Evolutionary conservation across 139 green algal species (phyloP).

Genomic region (Desmodesmus armatus): DNA sequence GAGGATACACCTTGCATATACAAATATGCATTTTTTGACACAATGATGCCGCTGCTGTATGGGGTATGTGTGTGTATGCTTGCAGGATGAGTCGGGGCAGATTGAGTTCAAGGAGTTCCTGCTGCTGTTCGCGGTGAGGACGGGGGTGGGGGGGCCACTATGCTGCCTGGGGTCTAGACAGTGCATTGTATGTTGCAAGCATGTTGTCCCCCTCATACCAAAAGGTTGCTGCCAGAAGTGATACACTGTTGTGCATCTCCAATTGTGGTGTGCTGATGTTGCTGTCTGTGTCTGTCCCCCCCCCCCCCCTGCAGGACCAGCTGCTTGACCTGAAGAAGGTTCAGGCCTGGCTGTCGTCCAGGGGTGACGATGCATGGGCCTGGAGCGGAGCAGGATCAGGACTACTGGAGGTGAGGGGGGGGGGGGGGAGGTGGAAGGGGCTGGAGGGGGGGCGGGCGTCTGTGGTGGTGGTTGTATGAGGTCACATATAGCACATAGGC

Average conservation of each 20-base stretch:
- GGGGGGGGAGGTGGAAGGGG: too few species aligned
- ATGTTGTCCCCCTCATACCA: neutral
- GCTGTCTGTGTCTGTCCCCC: neutral
- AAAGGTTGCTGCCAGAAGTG: neutral
- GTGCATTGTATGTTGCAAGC: neutral
- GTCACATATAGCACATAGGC: too few species aligned
- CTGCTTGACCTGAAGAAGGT: constrained; percentile 58
- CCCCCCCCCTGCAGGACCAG: constrained; percentile 33
- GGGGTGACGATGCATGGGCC: constrained; percentile 7
- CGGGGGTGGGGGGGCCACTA: neutral
- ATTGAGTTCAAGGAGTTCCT: constrained; percentile 61
- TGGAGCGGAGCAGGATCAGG: neutral
- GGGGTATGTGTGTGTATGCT: too few species aligned
- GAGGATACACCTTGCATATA: too few species aligned
- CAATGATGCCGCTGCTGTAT: too few species aligned
- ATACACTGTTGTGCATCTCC: too few species aligned
- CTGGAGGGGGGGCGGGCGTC: too few species aligned
- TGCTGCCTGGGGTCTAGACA: neutral
- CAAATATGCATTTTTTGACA: too few species aligned
- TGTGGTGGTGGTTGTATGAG: too few species aligned
- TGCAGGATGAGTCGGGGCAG: constrained; percentile 41
- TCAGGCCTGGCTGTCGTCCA: constrained; percentile 13
- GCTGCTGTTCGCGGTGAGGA: constrained; percentile 58
- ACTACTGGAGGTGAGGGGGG: constrained; percentile 21
- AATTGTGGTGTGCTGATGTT: neutral